Evolutionary conservation across 768 basidiomycete genomes (phyloP), one percentile per base, ranked within the genome.

Genomic region (Tricholoma flavovirens): DNA sequence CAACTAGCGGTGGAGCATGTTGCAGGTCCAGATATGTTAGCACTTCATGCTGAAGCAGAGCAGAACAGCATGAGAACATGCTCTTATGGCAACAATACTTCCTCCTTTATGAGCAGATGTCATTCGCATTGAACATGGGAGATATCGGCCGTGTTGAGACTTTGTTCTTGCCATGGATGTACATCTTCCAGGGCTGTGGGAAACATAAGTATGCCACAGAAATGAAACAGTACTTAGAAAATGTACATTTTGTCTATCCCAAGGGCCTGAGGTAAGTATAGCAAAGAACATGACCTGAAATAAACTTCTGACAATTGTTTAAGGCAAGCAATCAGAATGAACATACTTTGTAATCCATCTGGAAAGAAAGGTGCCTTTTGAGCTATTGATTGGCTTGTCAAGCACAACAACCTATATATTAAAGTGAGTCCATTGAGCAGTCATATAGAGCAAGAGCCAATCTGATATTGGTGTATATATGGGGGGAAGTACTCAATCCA

Each of bases 51-150:
- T 1, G 35, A 53, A 26, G 32, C 51, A 2, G 21, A 21, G 11
- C 19, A 8, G 0, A 68, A 32, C 64, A 69, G 14, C 54, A 59
- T 11, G 70, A 75, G 55, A 78, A 79, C 53, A 51, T 55, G 0
- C 29, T 71, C 6, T 53, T 75, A 0, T 24, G 60, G 1, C 63
- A 75, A 9, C 56, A 72, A 21, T 72, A 74, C 21, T 62, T 72
- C 7, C 43, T 76, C 0, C 66, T 78, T 0, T 79, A 79, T 50
- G 69, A 75, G 32, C 75, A 78, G 45, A 51, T 75, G 0, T 61
- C 63, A 0, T 64, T 70, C 58, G 64, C 67, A 0, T 51, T 65
- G 45, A 59, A 59, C 62, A 5, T 38, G 12, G 56, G 62, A 5
- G 62, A 59, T 40, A 63, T 63, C 21, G 58, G 58, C 0, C 24